Percentiles rank a stretch among this genome's conserved stretches.
Evolutionary conservation across 1,284 basidiomycete species (phyloP).

Genomic region (Calocybe gambosa): DNA sequence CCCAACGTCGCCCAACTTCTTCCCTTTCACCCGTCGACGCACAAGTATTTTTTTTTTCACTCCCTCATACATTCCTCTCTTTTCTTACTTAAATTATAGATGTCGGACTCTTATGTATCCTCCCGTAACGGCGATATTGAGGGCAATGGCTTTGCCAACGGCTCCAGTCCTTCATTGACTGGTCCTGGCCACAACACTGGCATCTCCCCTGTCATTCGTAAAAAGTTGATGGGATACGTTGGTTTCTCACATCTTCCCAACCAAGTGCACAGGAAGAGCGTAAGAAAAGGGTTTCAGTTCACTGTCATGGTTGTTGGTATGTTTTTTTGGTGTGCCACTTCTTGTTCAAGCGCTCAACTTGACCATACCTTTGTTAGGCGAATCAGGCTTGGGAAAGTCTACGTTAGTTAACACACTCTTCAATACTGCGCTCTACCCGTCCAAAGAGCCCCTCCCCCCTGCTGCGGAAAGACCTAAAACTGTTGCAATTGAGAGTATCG

Average conservation of each 20-base stretch:
- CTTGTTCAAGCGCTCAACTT: constrained; percentile 20
- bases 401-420: constrained; percentile 97
- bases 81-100: constrained; percentile 32
- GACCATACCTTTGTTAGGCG: constrained; percentile 51
- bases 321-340: constrained; percentile 16
- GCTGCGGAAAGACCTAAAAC: constrained; percentile 86
- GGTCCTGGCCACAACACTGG: constrained; percentile 34
- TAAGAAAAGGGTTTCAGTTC: constrained; percentile 96
- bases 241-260: constrained; percentile 87
- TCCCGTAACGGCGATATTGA: constrained; percentile 58
- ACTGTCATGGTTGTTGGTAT: constrained; percentile 93
- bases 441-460: constrained; percentile 78
- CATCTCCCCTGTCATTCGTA: constrained; percentile 68
- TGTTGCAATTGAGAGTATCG: constrained; percentile 94
- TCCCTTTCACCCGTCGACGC: constrained; percentile 44
- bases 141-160: constrained; percentile 53
- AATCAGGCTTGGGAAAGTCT: constrained; percentile 96
- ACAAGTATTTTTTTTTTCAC: constrained; percentile 41
- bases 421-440: constrained; percentile 89
- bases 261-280: constrained; percentile 95
- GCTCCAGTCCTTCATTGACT: constrained; percentile 53
- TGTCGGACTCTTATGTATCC: constrained; percentile 69
- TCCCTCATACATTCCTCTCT: constrained; percentile 22
- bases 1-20: constrained; percentile 41
- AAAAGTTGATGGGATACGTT: constrained; percentile 90